Percentiles rank a stretch among this genome's conserved stretches.
Evolutionary conservation across 345 rosid species (phyloP).

Genomic region (Raphanus sativus): DNA sequence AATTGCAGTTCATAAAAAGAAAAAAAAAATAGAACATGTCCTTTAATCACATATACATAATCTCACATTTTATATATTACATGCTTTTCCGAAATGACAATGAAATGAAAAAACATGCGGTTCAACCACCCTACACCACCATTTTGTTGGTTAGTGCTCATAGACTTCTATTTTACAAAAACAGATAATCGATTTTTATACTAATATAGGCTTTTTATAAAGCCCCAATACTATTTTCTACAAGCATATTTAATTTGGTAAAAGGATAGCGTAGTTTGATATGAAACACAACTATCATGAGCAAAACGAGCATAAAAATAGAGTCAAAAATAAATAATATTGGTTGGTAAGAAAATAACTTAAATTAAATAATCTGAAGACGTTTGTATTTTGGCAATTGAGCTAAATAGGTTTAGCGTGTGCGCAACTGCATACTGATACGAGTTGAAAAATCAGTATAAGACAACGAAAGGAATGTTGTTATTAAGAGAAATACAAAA

Average conservation of each 20-base stretch:
- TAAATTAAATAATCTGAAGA: neutral
- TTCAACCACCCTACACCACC: neutral
- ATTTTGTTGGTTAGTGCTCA: neutral
- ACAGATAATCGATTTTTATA: neutral
- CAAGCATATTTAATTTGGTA: neutral
- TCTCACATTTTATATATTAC: neutral
- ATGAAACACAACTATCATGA: neutral
- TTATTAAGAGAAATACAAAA: slow-evolving; percentile 9
- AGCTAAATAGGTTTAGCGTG: slow-evolving; percentile 25
- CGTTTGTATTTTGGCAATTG: slow-evolving; percentile 3
- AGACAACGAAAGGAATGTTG: slow-evolving; percentile 21
- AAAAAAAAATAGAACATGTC: neutral
- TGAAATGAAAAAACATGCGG: neutral
- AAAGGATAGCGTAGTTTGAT: neutral
- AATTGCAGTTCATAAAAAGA: neutral
- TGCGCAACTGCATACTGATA: slow-evolving; percentile 30
- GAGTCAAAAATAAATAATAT: neutral
- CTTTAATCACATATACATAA: neutral
- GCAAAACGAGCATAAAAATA: slow-evolving; percentile 9
- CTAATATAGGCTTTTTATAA: neutral
- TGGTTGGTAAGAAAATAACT: slow-evolving; percentile 25
- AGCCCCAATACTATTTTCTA: neutral
- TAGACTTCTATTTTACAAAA: neutral
- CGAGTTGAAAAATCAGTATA: slow-evolving; percentile 13
- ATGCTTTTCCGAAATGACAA: neutral